Evolutionary conservation across 345 rosid genomes (phyloP), one percentile per base, ranked within the genome.

Genomic region (Clarkia xantiana): DNA sequence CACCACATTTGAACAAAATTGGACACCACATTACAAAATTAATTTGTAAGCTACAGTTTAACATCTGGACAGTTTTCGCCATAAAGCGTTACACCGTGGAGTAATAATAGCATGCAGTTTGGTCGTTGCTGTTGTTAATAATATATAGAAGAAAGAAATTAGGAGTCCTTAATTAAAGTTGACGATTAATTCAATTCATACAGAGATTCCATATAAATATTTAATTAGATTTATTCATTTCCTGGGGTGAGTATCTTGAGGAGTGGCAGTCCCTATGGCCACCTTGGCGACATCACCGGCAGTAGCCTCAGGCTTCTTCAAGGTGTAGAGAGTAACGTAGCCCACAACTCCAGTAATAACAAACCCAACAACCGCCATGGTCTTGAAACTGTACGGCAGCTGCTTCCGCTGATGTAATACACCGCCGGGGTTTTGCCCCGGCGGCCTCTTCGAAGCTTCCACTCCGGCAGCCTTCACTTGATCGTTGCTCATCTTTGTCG

Each of bases 361-460:
- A 44, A 85, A 52, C 46, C 95, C 95, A 0, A 54, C 61, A 2
- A 71, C 40, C 9, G 72, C 62, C 72, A 89, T 75, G 16, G 76
- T 69, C 41, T 80, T 57, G 54, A 54, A 56, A 67, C 74, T 69
- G 58, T 65, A 67, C 0, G 94, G 91, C 47, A 85, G 65, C 17
- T 57, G 62, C 49, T 79, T 71, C 54, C 79, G 65, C 70, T 82
- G 97, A 60, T 84, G 93, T 49, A 88, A 67, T 14, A 76, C 54
- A 44, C 55, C 80, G 0, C 95, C 76, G 0, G 78, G 85, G 61
- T 69, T 51, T 49, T 42, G 65, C 6, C 94, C 90, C 0, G 94
- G 80, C 1, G 83, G 86, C 62, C 85, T 57, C 69, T 49, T 75
- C 1, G 84, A 73, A 22, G 69, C 69, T 14, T 79, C 73, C 5